Conservation (phyloP, 2,329 filamentous ascomycete species). For the Orbilia blumenaviensis region DNA sequence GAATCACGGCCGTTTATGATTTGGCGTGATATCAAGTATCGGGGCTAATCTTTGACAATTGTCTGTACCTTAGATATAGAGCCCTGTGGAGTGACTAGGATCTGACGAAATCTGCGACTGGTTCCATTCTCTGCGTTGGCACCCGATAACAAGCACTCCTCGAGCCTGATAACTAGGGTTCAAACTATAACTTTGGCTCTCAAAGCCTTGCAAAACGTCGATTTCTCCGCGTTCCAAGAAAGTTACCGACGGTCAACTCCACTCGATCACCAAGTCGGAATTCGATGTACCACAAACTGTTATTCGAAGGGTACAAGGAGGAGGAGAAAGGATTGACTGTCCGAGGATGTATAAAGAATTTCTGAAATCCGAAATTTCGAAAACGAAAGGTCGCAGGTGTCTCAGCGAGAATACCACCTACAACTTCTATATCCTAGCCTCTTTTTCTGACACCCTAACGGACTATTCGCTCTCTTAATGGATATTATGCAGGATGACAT, state of each 20-base stretch:
- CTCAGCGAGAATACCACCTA: conserved; percentile 7
- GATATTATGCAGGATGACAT: conserved; percentile 49
- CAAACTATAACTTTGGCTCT: neutral
- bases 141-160: conserved; percentile 29
- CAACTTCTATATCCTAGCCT: conserved; percentile 18
- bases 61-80: conserved; percentile 21
- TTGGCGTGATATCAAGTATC: conserved; percentile 47
- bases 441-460: conserved; percentile 46
- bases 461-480: conserved; percentile 35
- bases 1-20: conserved; percentile 25
- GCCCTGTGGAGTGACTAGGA: conserved; percentile 30
- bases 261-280: neutral
- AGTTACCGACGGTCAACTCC: too few relatives aligned
- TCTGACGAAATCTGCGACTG: conserved; percentile 37
- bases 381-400: conserved; percentile 10
- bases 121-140: conserved; percentile 50
- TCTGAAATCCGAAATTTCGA: conserved; percentile 1
- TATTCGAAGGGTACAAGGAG: too few relatives aligned
- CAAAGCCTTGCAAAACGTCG: too few relatives aligned
- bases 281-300: neutral
- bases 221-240: too few relatives aligned
- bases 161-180: neutral
- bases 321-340: too few relatives aligned
- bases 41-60: conserved; percentile 9
- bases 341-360: neutral